These are phyloP conservation scores for Xerocomus spinulosus DNA, from an alignment of 768 basidiomycete species.

Conservation along the genomic window DNA sequence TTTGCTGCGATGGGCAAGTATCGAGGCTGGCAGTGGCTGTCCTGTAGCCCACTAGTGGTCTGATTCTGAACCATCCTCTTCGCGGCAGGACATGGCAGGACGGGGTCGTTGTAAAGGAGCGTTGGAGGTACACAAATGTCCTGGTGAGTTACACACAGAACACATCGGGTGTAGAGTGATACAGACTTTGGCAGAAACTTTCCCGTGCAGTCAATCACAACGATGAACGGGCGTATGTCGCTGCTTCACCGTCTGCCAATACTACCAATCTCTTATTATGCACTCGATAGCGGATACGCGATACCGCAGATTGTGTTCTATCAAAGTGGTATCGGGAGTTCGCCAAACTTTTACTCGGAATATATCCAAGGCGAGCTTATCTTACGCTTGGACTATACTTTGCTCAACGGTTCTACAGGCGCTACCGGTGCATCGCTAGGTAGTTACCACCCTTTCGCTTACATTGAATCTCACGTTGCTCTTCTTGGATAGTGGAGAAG, in stretches of 20 bases:
- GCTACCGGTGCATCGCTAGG: slow-evolving; percentile 62
- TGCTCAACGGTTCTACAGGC: slow-evolving; percentile 37
- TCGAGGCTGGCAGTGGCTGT: neutral
- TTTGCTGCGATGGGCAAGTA: slow-evolving; percentile 73
- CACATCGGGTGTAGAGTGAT: neutral
- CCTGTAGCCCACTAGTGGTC: neutral
- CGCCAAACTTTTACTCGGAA: slow-evolving; percentile 52
- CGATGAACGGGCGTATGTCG: slow-evolving; percentile 38
- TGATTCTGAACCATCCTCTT: slow-evolving; percentile 1
- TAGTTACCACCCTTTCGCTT: slow-evolving; percentile 19
- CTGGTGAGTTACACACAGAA: slow-evolving; percentile 35
- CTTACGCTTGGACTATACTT: neutral
- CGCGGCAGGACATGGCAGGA: slow-evolving; percentile 66
- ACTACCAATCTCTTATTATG: neutral
- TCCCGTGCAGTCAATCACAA: slow-evolving; percentile 48
- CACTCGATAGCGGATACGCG: slow-evolving; percentile 28
- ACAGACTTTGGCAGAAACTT: slow-evolving; percentile 40
- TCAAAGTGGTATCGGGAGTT: slow-evolving; percentile 58
- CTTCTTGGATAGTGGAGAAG: slow-evolving; percentile 48
- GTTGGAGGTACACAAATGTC: slow-evolving; percentile 53
- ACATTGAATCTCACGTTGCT: slow-evolving; percentile 1
- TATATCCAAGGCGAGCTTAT: slow-evolving; percentile 52
- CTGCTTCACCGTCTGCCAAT: neutral
- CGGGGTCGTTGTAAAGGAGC: slow-evolving; percentile 41
- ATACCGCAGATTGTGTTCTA: slow-evolving; percentile 63